Evolutionary conservation across 768 basidiomycete species (phyloP).

Genomic region (Pilatotrama ljubarskyi): DNA sequence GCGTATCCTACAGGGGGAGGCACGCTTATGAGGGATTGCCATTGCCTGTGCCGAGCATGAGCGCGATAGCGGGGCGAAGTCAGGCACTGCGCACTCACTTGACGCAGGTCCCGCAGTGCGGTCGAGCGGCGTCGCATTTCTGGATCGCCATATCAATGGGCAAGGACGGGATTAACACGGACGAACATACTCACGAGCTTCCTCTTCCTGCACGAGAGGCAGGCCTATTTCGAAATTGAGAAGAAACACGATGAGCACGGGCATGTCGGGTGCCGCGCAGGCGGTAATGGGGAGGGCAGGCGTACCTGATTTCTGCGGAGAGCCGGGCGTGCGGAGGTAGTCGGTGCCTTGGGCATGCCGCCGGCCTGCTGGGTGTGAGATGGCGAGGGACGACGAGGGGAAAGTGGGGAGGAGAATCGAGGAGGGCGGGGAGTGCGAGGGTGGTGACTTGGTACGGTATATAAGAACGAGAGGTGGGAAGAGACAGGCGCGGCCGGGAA

Average conservation of each 20-base stretch:
- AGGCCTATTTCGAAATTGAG: constrained; percentile 49
- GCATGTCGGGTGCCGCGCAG: constrained; percentile 5
- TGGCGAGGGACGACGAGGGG: background rate
- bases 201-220: constrained; percentile 78
- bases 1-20: constrained; percentile 85
- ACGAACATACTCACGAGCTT: constrained; percentile 62
- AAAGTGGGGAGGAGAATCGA: background rate
- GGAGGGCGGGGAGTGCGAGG: background rate
- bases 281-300: background rate
- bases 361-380: background rate
- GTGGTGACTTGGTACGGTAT: constrained; percentile 11
- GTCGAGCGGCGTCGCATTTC: constrained; percentile 90
- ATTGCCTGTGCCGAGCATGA: constrained; percentile 52
- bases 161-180: constrained; percentile 6
- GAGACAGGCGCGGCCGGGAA: constrained; percentile 14
- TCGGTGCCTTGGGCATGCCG: constrained; percentile 68
- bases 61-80: background rate
- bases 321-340: constrained; percentile 54
- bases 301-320: constrained; percentile 77
- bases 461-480: constrained; percentile 14
- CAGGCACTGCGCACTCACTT: constrained; percentile 50
- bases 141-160: constrained; percentile 30
- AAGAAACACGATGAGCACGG: constrained; percentile 11
- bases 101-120: constrained; percentile 82
- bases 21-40: constrained; percentile 79